A percentile compares a stretch with the other conserved stretches of the same genome.
phyloP scores from a whole-genome alignment of 2,329 filamentous ascomycete species.

The Aspergillus udagawae region DNA sequence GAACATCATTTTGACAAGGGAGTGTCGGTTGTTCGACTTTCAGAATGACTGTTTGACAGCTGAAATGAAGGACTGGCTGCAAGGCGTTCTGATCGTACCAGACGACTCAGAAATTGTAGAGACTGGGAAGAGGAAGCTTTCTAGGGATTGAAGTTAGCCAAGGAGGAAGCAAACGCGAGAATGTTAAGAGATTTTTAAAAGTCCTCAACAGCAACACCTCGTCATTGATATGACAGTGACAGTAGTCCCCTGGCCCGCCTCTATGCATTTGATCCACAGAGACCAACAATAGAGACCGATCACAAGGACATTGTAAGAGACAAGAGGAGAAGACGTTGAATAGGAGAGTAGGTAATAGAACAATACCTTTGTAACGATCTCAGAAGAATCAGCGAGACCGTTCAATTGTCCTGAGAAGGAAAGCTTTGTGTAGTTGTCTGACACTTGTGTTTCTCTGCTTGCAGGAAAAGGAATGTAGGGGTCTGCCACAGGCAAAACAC shows the following conservation, averaged over 20 bases:
- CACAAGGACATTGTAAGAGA: background rate
- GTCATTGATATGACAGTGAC: background rate
- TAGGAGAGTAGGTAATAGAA: constrained; percentile 1
- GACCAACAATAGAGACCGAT: background rate
- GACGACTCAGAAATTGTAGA: constrained; percentile 28
- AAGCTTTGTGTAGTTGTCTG: constrained; percentile 7
- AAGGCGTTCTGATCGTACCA: constrained; percentile 28
- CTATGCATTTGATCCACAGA: background rate
- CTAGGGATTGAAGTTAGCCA: constrained; percentile 12
- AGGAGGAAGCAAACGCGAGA: background rate
- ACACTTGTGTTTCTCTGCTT: background rate
- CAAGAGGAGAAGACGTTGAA: background rate
- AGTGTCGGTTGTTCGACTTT: constrained; percentile 10
- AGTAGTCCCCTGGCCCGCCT: background rate
- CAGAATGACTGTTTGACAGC: constrained; percentile 15
- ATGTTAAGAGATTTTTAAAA: background rate
- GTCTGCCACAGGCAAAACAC: constrained; percentile 33
- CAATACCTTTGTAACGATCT: constrained; percentile 25
- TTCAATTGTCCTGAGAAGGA: constrained; percentile 6
- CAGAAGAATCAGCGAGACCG: constrained; percentile 4
- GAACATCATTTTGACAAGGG: constrained; percentile 25
- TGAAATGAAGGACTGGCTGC: constrained; percentile 13
- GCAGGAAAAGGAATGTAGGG: constrained; percentile 25
- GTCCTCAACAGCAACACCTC: background rate
- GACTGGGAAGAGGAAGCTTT: constrained; percentile 16